These are phyloP conservation scores for Teratosphaeriaceae sp. DNA, from an alignment of 2,329 filamentous ascomycete species.

Conservation along the genomic window DNA sequence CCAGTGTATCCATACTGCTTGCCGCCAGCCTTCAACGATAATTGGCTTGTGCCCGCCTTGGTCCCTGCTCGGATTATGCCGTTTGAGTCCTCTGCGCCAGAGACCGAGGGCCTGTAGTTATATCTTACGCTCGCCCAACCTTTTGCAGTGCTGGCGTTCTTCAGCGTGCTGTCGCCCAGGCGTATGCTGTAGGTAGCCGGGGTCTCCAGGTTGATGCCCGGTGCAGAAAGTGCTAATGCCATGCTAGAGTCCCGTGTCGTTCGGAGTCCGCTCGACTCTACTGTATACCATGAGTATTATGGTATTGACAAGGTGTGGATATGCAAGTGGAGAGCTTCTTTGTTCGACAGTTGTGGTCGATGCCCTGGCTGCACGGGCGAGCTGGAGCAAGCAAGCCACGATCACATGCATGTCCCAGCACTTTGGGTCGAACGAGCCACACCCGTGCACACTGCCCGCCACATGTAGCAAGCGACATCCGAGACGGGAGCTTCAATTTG, in stretches of 20 bases:
- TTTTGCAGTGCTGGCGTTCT: constrained; percentile 10
- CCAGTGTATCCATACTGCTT: constrained; percentile 34
- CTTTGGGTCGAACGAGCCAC: too few relatives aligned
- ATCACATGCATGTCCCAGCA: too few relatives aligned
- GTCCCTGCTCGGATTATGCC: constrained; percentile 5
- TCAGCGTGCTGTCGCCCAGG: constrained; percentile 23
- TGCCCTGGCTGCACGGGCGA: too few relatives aligned
- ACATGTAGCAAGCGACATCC: too few relatives aligned
- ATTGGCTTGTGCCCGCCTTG: constrained; percentile 1
- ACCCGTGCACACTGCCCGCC: too few relatives aligned
- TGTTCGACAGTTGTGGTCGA: too few relatives aligned
- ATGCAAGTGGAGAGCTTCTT: too few relatives aligned
- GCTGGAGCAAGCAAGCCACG: too few relatives aligned
- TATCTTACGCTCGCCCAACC: constrained; percentile 24
- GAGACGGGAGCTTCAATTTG: too few relatives aligned
- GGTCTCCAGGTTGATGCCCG: constrained; percentile 21
- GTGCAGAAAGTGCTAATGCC: constrained; percentile 12
- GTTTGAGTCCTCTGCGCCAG: constrained; percentile 14
- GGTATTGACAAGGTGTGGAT: too few relatives aligned
- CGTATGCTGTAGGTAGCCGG: constrained; percentile 23
- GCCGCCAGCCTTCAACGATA: constrained; percentile 11
- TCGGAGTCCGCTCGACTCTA: too few relatives aligned
- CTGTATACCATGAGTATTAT: too few relatives aligned
- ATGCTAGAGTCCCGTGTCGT: neutral
- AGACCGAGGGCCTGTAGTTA: constrained; percentile 40